Conservation (phyloP, 1,284 basidiomycete genomes). For the Flammula alnicola region DNA sequence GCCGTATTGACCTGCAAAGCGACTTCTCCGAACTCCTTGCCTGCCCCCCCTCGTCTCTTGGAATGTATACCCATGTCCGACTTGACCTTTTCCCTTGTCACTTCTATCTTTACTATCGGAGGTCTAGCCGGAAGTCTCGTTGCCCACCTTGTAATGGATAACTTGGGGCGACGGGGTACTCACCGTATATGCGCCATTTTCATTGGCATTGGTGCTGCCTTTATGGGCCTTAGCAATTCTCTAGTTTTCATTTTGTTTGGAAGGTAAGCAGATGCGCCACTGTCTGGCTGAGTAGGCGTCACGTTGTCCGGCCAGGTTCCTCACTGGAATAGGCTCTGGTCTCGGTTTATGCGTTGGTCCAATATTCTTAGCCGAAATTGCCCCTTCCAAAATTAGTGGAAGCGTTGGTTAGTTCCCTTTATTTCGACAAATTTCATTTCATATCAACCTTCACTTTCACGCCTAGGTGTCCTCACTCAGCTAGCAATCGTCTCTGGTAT, state of each 20-base stretch:
- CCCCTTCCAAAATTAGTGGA: conserved; percentile 76
- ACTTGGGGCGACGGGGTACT: conserved; percentile 70
- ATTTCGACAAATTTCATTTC: neutral
- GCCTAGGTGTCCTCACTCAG: conserved; percentile 84
- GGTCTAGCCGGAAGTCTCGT: conserved; percentile 80
- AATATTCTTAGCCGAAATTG: conserved; percentile 83
- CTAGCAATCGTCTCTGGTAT: conserved; percentile 86
- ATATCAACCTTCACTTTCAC: conserved; percentile 7
- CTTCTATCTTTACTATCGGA: conserved; percentile 87
- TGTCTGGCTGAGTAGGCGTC: conserved; percentile 4
- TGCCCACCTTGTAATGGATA: conserved; percentile 74
- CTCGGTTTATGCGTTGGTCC: conserved; percentile 87
- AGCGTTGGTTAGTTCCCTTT: conserved; percentile 57
- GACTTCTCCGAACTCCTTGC: conserved; percentile 28
- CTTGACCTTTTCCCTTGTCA: conserved; percentile 78
- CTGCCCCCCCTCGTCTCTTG: conserved; percentile 40
- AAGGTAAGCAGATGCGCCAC: conserved; percentile 48
- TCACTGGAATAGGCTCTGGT: conserved; percentile 83
- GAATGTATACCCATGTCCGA: conserved; percentile 82
- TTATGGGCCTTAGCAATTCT: conserved; percentile 70
- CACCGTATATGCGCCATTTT: conserved; percentile 61
- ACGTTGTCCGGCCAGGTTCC: conserved; percentile 50
- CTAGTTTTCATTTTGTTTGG: conserved; percentile 66
- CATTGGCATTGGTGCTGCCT: conserved; percentile 60
- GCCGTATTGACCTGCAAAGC: conserved; percentile 72